Evolutionary conservation across 2,329 filamentous ascomycete species (phyloP).

Genomic region (Lecanicillium sp.): DNA sequence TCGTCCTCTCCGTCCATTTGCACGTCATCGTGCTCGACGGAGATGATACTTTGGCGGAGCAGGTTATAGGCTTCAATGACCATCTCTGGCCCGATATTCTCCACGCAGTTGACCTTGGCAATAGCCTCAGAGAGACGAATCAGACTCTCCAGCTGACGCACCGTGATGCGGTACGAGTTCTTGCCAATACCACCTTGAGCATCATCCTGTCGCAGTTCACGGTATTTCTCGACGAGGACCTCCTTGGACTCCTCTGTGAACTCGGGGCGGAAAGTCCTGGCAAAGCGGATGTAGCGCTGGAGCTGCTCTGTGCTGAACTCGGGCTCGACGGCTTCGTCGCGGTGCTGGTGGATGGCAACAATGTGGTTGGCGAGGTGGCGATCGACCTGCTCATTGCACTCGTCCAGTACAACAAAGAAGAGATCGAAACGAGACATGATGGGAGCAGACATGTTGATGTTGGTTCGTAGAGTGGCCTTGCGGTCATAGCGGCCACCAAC

Average conservation of each 20-base stretch:
- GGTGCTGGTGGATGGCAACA: constrained; percentile 84
- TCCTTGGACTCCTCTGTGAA: constrained; percentile 84
- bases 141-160: constrained; percentile 90
- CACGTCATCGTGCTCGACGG: constrained; percentile 94
- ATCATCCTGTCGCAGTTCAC: constrained; percentile 88
- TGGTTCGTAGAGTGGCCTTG: constrained; percentile 84
- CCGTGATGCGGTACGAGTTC: constrained; percentile 96
- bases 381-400: constrained; percentile 89
- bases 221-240: constrained; percentile 85
- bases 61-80: constrained; percentile 90
- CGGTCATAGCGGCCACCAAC: constrained; percentile 96
- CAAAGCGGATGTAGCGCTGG: constrained; percentile 95
- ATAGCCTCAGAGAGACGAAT: constrained; percentile 97
- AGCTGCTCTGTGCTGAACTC: constrained; percentile 95
- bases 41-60: constrained; percentile 90
- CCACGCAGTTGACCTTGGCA: constrained; percentile 93
- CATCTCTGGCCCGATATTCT: constrained; percentile 77
- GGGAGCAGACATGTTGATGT: constrained; percentile 97
- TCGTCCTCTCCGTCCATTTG: constrained; percentile 77
- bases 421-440: constrained; percentile 99
- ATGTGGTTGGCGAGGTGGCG: constrained; percentile 91
- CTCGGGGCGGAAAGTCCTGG: constrained; percentile 85
- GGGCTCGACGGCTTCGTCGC: constrained; percentile 83
- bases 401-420: constrained; percentile 95
- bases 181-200: constrained; percentile 87